phyloP scores from a whole-genome alignment of 805 yeast species.

The Suhomyces kilbournensis region DNA sequence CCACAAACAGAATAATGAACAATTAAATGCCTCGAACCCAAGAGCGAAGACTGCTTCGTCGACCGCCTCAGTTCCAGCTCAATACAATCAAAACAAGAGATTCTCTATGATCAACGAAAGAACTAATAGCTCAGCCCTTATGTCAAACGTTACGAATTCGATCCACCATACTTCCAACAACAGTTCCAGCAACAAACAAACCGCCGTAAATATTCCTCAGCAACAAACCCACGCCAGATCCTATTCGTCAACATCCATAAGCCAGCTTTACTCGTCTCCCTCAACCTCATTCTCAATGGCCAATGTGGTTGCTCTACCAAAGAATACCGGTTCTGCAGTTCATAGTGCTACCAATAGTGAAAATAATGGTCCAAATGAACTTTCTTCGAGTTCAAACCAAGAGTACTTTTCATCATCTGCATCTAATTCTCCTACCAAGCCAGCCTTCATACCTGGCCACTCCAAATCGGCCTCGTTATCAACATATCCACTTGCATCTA shows the following conservation, averaged over 20 bases:
- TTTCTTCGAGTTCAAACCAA: slow-evolving; percentile 1
- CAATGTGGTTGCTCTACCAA: slow-evolving; percentile 46
- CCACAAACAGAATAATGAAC: slow-evolving; percentile 26
- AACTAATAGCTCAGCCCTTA: slow-evolving; percentile 22
- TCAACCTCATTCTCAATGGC: slow-evolving; percentile 59
- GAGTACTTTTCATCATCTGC: slow-evolving; percentile 17
- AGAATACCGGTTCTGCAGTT: slow-evolving; percentile 10
- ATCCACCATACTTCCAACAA: slow-evolving; percentile 2
- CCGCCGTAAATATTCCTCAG: slow-evolving; percentile 1
- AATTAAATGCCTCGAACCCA: neutral
- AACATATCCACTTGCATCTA: slow-evolving; percentile 53
- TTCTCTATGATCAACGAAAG: slow-evolving; percentile 45
- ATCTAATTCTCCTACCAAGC: slow-evolving; percentile 18
- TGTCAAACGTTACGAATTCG: slow-evolving; percentile 2
- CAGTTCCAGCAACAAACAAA: neutral
- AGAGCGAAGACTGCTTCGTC: neutral
- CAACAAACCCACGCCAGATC: slow-evolving; percentile 29
- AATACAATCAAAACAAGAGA: slow-evolving; percentile 34
- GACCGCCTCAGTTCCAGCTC: slow-evolving; percentile 7
- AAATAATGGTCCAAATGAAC: slow-evolving; percentile 1
- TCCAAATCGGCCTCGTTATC: slow-evolving; percentile 32
- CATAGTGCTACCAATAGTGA: neutral
- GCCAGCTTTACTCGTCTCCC: slow-evolving; percentile 53
- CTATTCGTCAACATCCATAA: slow-evolving; percentile 30
- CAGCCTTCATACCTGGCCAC: slow-evolving; percentile 24